Evolutionary conservation across 2,329 filamentous ascomycete species (phyloP).

Genomic region (Lachnellula occidentalis): DNA sequence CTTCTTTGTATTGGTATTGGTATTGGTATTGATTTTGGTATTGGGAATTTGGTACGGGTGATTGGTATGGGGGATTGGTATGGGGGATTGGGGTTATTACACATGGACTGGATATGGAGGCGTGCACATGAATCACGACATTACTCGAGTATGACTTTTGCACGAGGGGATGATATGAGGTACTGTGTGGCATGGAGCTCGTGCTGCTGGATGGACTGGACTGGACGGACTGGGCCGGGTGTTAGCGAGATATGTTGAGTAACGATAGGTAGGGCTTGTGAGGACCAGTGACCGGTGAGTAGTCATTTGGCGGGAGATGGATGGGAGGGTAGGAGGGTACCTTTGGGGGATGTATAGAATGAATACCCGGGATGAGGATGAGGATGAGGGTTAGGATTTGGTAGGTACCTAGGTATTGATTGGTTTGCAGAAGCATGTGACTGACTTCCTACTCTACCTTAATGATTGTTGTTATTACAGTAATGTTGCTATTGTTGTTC

Average conservation of each 20-base stretch:
- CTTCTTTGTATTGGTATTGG: too few species aligned
- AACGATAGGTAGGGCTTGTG: neutral
- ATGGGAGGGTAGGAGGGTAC: too few species aligned
- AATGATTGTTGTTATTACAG: neutral
- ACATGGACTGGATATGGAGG: neutral
- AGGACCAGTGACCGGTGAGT: conserved; percentile 1
- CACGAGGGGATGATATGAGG: too few species aligned
- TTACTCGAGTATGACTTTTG: neutral
- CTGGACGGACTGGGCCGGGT: too few species aligned
- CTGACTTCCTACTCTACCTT: neutral
- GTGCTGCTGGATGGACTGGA: too few species aligned
- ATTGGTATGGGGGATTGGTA: neutral
- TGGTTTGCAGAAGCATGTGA: conserved; percentile 6
- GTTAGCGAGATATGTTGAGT: conserved; percentile 14
- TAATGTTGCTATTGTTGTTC: conserved; percentile 4
- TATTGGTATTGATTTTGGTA: too few species aligned
- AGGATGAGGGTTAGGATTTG: too few species aligned
- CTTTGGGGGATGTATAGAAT: neutral
- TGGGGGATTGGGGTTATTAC: neutral
- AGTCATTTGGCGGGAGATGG: neutral
- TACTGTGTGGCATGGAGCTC: too few species aligned
- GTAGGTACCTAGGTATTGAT: neutral
- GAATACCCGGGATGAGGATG: neutral
- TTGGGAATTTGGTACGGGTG: too few species aligned
- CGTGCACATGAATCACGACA: neutral